phyloP scores from a whole-genome alignment of 805 yeast species.

The Myxozyma sirexii region DNA sequence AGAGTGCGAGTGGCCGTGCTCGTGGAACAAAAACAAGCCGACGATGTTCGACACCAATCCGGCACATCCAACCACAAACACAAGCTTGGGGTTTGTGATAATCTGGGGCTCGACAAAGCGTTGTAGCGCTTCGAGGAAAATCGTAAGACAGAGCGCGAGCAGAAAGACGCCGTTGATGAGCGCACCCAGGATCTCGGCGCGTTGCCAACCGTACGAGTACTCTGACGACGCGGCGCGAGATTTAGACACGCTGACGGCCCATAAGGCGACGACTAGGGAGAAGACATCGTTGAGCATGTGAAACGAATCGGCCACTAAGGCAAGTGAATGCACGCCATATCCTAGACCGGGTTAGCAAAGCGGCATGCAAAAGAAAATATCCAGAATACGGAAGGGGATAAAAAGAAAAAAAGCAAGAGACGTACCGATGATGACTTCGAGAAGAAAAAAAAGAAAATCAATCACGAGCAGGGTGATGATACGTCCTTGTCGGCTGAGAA shows the following conservation, averaged over 20 bases:
- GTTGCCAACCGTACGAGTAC: constrained; percentile 96
- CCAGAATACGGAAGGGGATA: no score
- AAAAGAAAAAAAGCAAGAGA: no score
- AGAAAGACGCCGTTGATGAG: constrained; percentile 89
- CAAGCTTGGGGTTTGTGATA: constrained; percentile 79
- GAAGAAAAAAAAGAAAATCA: constrained; percentile 79
- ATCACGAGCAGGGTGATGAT: constrained; percentile 70
- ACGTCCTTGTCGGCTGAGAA: constrained; percentile 43
- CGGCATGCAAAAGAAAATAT: no score
- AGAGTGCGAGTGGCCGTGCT: constrained; percentile 67
- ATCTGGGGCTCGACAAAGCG: constrained; percentile 79
- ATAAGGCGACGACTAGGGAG: constrained; percentile 83
- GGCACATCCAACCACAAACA: constrained; percentile 76
- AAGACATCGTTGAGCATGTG: constrained; percentile 96
- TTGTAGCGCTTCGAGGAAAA: constrained; percentile 89
- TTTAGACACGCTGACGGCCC: constrained; percentile 94
- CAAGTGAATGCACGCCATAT: constrained; percentile 90
- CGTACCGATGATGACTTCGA: constrained; percentile 77
- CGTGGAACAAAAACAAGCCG: constrained; percentile 88
- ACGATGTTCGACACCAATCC: constrained; percentile 82
- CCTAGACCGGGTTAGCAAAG: constrained; percentile 35
- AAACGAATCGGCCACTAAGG: constrained; percentile 93
- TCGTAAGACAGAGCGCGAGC: constrained; percentile 88
- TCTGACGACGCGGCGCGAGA: constrained; percentile 78
- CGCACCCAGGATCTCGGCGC: constrained; percentile 97